Base-by-base conservation (phyloP, 2,329 filamentous ascomycete species). In the Conoideocrella luteorostrata region DNA sequence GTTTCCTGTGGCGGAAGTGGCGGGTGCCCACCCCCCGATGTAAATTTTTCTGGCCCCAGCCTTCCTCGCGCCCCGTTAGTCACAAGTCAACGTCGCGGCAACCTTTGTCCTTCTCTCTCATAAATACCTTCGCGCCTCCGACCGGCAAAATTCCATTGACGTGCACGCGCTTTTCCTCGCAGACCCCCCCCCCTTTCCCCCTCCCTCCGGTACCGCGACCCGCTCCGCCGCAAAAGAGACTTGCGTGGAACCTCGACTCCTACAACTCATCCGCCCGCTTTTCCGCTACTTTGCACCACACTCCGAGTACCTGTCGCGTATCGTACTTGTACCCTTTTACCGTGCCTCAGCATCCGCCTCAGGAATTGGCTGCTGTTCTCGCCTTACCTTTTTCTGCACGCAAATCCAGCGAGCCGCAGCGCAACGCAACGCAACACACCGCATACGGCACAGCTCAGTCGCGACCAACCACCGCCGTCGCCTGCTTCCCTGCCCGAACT, bases 51-150 rank as follows among this genome's bases (percentile, higher is more conserved):
- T 45, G 44, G 47, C 43, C 53, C 55, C 53, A 52, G 54, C 56
- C 56, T 50, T 57, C 51, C 52, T 46, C 39, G 32, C 54, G 52
- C 64, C 63, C 64, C 64, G 64, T 53, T 68, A 67, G 53, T 54
- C 44, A 55, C 61, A 67, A 60, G 56, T 62, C 56, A 53, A 57
- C 56, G 52, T 55, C 54, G 57, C 56, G 54, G 51, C 57, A 56
- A 57, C 56, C 50, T 54, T 61, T 59, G 54, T 49, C 54, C 58
- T 58, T 57, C 56, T 63, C 63, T 58, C 64, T 68, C 65, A 69
- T 68, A 68, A 68, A 68, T 69, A 68, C 61, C 62, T 66, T 60
- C 55, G 64, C 65, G 64, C 65, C 64, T 65, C 65, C 66, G 57
- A 62, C 63, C 63, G 58, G 62, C 52, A 56, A 63, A 64, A 65